Base-by-base conservation (phyloP, 345 rosid genomes). In the Clausena lansium region DNA sequence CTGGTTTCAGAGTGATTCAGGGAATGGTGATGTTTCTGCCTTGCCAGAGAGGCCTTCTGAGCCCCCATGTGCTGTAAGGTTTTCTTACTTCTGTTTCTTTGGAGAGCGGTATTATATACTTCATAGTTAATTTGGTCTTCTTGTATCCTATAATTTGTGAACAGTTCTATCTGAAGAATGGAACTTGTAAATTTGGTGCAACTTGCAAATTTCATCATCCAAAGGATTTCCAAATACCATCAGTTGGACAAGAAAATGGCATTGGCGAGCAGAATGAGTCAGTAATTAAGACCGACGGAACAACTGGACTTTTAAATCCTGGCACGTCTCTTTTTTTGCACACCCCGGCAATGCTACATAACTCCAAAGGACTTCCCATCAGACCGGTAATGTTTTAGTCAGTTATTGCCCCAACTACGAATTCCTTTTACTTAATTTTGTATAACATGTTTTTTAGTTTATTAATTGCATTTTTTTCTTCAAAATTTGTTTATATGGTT, bases 201-300 rank as follows among this genome's bases (percentile, higher is more conserved):
- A 85, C 92, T 58, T 95, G 99, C 92, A 95, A 92, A 82, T 95
- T 93, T 83, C 86, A 95, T 85, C 99, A 95, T 83, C 99, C 98
- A 78, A 93, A 88, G 79, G 98, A 95, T 87, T 78, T 89, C 62
- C 90, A 83, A 74, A 74, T 88, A 78, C 67, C 82, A 73, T 80
- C 80, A 67, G 71, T 81, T 59, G 83, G 75, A 57, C 88, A 86
- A 86, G 93, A 86, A 69, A 84, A 78, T 84, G 85, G 75, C 74
- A 77, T 75, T 65, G 80, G 73, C 33, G 83, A 74, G 82, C 86
- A 74, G 83, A 81, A 74, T 70, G 93, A 75, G 60, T 79, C 79
- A 30, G 76, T 69, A 57, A 39, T 50, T 45, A 83, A 76, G 71
- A 77, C 50, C 83, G 87, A 85, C 54, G 87, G 77, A 73, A 36